Evolutionary conservation across 164 flowering plant species (phyloP).

Genomic region (Umbilicus rupestris): DNA sequence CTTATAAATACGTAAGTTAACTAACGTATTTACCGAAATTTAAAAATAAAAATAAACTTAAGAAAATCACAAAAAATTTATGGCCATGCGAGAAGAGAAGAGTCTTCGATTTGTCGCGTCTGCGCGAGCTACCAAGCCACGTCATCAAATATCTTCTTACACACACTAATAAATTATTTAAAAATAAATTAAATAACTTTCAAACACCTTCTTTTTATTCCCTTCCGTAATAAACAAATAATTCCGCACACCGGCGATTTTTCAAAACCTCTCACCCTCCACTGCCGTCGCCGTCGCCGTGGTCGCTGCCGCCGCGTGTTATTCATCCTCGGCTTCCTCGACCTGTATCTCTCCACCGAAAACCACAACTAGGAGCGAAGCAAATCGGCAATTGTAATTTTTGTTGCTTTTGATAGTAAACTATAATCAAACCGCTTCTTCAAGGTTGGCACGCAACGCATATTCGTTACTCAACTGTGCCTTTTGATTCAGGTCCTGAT

Average conservation of each 20-base stretch:
- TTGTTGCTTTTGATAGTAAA: background rate
- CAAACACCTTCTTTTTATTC: background rate
- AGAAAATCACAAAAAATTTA: too few species aligned
- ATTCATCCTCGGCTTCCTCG: background rate
- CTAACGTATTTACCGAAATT: too few species aligned
- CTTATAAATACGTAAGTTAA: too few species aligned
- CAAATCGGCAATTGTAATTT: background rate
- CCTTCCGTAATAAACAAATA: background rate
- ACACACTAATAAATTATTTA: background rate
- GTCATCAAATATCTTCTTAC: background rate
- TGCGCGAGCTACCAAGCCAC: background rate
- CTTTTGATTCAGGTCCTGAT: background rate
- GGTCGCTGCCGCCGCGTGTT: too few species aligned
- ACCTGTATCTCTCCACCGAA: background rate
- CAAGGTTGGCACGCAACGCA: background rate
- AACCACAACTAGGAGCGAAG: too few species aligned
- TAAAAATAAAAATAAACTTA: too few species aligned
- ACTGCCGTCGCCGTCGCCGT: background rate
- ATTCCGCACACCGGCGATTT: slow-evolving; percentile 5
- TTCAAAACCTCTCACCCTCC: background rate
- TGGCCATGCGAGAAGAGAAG: too few species aligned
- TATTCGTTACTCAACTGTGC: background rate
- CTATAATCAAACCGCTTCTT: background rate
- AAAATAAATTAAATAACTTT: background rate
- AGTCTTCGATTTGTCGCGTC: too few species aligned